Conservation (phyloP, 768 basidiomycete species). For the Lanmaoa rubissima region DNA sequence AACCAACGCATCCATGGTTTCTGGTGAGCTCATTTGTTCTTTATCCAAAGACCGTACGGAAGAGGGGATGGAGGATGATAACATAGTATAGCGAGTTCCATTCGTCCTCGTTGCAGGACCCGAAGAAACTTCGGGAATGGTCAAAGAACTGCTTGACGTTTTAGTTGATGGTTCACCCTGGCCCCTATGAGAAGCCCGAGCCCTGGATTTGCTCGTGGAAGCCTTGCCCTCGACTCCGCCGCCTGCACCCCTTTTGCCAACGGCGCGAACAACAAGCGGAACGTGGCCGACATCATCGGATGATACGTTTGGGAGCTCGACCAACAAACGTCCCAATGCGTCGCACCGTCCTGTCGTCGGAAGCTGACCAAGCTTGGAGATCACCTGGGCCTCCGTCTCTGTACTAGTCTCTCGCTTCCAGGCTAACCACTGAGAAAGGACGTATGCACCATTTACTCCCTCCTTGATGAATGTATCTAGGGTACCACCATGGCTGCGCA, state of each 20-base stretch:
- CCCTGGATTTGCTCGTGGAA: not conserved
- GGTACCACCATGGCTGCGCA: not conserved
- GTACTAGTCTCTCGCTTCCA: not conserved
- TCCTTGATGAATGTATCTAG: not conserved
- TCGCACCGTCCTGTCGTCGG: conserved; percentile 5
- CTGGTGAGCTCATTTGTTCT: not conserved
- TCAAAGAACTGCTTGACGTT: not conserved
- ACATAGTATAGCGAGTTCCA: not conserved
- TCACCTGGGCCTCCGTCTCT: not conserved
- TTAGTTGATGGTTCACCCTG: not conserved
- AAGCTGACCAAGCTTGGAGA: not conserved
- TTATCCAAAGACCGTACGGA: not conserved
- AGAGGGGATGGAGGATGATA: not conserved
- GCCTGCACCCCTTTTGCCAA: not conserved
- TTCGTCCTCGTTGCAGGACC: not conserved
- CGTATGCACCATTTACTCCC: fast-evolving
- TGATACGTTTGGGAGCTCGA: not conserved
- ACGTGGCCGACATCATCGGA: not conserved
- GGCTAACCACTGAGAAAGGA: not conserved
- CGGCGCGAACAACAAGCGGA: not conserved
- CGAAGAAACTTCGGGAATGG: not conserved
- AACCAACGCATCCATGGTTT: not conserved
- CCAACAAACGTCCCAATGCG: conserved; percentile 1
- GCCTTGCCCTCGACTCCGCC: not conserved
- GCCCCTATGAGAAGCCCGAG: not conserved